Base-by-base conservation (phyloP, 2,329 filamentous ascomycete species). In the Xylaria sp. region DNA sequence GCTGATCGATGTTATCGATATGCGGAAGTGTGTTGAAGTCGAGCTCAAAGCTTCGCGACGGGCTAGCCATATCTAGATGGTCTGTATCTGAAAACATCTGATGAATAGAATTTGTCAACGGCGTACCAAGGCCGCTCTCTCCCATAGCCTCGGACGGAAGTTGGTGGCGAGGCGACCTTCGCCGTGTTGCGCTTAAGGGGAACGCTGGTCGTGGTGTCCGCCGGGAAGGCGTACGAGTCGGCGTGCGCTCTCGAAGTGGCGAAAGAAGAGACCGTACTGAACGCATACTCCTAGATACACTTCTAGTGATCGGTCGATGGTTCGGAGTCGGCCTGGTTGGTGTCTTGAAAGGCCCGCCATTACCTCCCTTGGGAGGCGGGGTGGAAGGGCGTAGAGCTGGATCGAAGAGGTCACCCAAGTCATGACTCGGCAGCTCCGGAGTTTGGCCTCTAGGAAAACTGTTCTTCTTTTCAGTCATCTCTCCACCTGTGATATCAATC, bases 361-460 rank as follows among this genome's bases (percentile, higher is more conserved):
- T 77, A 42, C 76, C 73, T 59, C 77, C 75, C 70, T 79, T 78
- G 3, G 81, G 82, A 60, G 79, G 79, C 61, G 79, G 83, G 3
- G 79, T 86, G 55, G 76, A 86, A 55, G 74, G 78, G 66, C 80
- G 71, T 58, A 76, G 76, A 63, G 74, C 81, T 68, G 77, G 87
- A 59, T 87, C 85, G 67, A 94, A 92, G 3, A 94, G 79, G 60
- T 86, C 82, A 53, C 73, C 73, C 62, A 76, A 70, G 16, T 77
- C 76, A 54, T 76, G 70, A n/a, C 70, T 48, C 19, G 49, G 48
- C 59, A 51, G 42, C 63, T 63, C 72, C 76, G 64, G 73, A 71
- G 62, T 69, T 74, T 59, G 70, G 72, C 61, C 70, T 74, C 68
- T 47, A 66, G 67, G n/a, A 57, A 11, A 62, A 16, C 37, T 63